These are phyloP conservation scores for Scytalidium lignicola DNA, from an alignment of 2,329 filamentous ascomycete species.

Conservation along the genomic window DNA sequence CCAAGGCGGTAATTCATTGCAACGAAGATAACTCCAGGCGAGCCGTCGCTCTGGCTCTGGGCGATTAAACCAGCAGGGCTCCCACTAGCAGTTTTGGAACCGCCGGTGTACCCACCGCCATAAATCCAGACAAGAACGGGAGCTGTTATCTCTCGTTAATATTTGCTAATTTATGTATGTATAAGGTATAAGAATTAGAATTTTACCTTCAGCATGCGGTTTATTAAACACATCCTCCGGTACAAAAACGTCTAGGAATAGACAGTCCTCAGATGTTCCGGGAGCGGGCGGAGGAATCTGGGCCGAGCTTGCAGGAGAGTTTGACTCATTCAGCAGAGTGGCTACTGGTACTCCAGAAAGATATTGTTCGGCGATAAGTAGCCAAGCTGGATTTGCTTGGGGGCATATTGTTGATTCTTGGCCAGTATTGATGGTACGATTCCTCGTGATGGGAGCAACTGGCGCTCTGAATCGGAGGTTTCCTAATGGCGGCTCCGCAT, in stretches of 20 bases:
- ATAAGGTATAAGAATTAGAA: slow-evolving; percentile 2
- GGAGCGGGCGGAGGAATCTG: slow-evolving; percentile 7
- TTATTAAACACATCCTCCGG: no score
- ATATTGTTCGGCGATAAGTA: slow-evolving; percentile 18
- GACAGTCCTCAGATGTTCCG: slow-evolving; percentile 30
- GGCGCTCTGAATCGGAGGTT: slow-evolving; percentile 39
- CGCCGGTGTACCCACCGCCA: slow-evolving; percentile 41
- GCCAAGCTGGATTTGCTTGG: slow-evolving; percentile 25
- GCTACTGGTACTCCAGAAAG: slow-evolving; percentile 8
- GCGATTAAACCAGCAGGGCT: slow-evolving; percentile 36
- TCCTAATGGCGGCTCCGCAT: slow-evolving; percentile 38
- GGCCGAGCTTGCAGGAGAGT: not conserved
- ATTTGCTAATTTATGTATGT: slow-evolving; percentile 4
- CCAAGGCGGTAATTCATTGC: slow-evolving; percentile 31
- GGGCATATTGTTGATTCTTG: slow-evolving; percentile 28
- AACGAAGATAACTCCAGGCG: slow-evolving; percentile 33
- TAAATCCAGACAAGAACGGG: slow-evolving; percentile 47
- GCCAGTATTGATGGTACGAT: slow-evolving; percentile 30
- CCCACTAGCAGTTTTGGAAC: slow-evolving; percentile 32
- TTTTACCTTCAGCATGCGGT: not conserved
- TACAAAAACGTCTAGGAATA: not conserved
- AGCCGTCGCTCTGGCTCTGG: slow-evolving; percentile 17
- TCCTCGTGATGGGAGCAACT: slow-evolving; percentile 21
- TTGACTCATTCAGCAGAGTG: slow-evolving; percentile 2
- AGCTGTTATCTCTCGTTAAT: slow-evolving; percentile 11